These are phyloP conservation scores for Camellia oleifera DNA, from an alignment of 179 eudicot species.

Conservation along the genomic window DNA sequence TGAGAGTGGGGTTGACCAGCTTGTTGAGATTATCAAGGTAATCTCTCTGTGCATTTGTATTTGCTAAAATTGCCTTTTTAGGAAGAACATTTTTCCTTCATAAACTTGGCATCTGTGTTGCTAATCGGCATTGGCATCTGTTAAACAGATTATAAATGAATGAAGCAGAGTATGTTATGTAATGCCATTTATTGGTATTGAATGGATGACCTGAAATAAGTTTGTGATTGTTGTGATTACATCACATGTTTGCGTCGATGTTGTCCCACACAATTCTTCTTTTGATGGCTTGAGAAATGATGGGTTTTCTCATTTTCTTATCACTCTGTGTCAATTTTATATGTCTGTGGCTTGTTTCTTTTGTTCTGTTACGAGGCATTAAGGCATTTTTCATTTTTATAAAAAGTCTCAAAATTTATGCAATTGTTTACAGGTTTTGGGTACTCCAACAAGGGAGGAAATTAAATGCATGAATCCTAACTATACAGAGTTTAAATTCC, in stretches of 20 bases:
- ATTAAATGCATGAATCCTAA: conserved; percentile 96
- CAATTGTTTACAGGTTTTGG: conserved; percentile 60
- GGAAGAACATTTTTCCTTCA: neutral
- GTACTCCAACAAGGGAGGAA: conserved; percentile 95
- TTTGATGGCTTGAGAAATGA: neutral
- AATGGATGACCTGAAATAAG: neutral
- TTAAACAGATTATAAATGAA: neutral
- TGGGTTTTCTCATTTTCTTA: neutral
- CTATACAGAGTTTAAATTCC: conserved; percentile 88
- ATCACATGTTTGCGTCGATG: neutral
- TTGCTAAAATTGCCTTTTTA: neutral
- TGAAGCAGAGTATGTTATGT: neutral
- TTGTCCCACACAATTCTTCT: neutral
- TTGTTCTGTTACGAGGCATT: neutral
- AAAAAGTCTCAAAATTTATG: neutral
- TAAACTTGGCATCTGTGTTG: neutral
- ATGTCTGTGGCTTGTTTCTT: neutral
- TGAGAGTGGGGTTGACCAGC: conserved; percentile 96
- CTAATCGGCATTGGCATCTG: neutral
- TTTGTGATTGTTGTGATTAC: neutral
- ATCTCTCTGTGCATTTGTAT: neutral
- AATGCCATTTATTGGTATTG: neutral
- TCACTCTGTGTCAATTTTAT: neutral
- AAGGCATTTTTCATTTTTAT: neutral
- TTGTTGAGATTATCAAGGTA: conserved; percentile 96